A percentile compares a stretch with the other conserved stretches of the same genome.
Conservation (phyloP, 495 filamentous ascomycete species). For the Lasiosphaeria hispida region DNA sequence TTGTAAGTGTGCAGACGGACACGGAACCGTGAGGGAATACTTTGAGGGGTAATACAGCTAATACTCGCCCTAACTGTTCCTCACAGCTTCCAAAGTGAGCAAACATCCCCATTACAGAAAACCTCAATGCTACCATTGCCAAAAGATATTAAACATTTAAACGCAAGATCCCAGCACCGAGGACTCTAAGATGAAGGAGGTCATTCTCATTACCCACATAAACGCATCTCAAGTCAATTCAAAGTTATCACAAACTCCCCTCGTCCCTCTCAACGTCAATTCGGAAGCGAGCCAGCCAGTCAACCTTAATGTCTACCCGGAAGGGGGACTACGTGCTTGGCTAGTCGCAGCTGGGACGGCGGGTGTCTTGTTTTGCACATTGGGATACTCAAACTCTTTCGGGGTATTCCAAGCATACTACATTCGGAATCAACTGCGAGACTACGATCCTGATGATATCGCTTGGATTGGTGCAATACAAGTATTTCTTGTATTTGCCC, state of each 20-base stretch:
- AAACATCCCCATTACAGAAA: too few relatives aligned
- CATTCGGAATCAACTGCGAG: conserved; percentile 41
- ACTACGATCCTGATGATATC: conserved; percentile 52
- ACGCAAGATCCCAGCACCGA: not conserved
- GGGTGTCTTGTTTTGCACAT: conserved; percentile 43
- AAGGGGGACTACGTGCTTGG: conserved; percentile 14
- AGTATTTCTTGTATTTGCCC: conserved; percentile 42
- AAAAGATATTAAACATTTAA: too few relatives aligned
- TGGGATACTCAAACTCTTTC: conserved; percentile 61
- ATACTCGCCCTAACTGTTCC: too few relatives aligned
- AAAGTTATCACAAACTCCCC: not conserved
- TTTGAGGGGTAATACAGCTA: too few relatives aligned
- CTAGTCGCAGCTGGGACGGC: conserved; percentile 12
- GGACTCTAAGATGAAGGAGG: not conserved
- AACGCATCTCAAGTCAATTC: not conserved
- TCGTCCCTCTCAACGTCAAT: not conserved
- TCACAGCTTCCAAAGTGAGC: too few relatives aligned
- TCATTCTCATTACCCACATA: not conserved
- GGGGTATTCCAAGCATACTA: conserved; percentile 61
- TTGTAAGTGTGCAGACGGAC: too few relatives aligned
- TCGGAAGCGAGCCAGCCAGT: too few relatives aligned
- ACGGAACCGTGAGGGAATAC: too few relatives aligned
- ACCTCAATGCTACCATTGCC: too few relatives aligned
- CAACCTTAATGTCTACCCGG: not conserved
- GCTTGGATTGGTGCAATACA: conserved; percentile 58